These are phyloP conservation scores for Lentinus tigrinus DNA, from an alignment of 768 basidiomycete genomes.

Conservation along the genomic window DNA sequence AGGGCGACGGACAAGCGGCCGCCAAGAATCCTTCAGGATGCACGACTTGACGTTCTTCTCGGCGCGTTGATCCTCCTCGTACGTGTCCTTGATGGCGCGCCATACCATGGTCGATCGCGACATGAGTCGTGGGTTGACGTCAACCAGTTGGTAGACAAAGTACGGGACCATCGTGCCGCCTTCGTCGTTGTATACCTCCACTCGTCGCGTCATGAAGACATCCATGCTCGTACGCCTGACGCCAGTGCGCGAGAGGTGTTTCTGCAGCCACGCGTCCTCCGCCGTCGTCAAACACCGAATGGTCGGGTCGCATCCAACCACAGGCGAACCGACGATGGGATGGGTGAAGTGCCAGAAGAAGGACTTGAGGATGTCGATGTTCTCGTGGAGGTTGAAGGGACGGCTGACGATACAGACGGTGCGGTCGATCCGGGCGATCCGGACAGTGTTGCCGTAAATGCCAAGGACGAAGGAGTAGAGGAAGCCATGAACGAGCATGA, in stretches of 20 bases:
- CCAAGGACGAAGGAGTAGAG: slow-evolving; percentile 11
- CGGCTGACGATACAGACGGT: not conserved
- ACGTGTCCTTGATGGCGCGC: slow-evolving; percentile 9
- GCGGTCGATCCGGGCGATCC: slow-evolving; percentile 13
- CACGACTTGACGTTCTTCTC: not conserved
- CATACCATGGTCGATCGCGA: slow-evolving; percentile 12
- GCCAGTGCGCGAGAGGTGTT: not conserved
- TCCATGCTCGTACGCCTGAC: too few species aligned
- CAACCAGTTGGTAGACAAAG: not conserved
- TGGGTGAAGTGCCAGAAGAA: slow-evolving; percentile 16
- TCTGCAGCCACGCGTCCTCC: not conserved
- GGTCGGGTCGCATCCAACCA: slow-evolving; percentile 11
- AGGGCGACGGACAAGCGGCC: not conserved
- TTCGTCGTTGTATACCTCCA: not conserved
- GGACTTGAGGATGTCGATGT: not conserved
- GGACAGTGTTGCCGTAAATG: slow-evolving; percentile 7
- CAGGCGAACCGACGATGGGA: not conserved
- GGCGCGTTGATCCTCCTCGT: not conserved
- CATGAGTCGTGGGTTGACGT: slow-evolving; percentile 5
- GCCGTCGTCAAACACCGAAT: not conserved
- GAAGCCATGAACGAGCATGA: slow-evolving; percentile 7
- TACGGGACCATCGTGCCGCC: not conserved
- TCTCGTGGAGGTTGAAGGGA: not conserved
- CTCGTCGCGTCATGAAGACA: not conserved
- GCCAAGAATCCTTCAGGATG: slow-evolving; percentile 16